These are phyloP conservation scores for Cyberlindnera americana DNA, from an alignment of 805 yeast species.

Conservation along the genomic window DNA sequence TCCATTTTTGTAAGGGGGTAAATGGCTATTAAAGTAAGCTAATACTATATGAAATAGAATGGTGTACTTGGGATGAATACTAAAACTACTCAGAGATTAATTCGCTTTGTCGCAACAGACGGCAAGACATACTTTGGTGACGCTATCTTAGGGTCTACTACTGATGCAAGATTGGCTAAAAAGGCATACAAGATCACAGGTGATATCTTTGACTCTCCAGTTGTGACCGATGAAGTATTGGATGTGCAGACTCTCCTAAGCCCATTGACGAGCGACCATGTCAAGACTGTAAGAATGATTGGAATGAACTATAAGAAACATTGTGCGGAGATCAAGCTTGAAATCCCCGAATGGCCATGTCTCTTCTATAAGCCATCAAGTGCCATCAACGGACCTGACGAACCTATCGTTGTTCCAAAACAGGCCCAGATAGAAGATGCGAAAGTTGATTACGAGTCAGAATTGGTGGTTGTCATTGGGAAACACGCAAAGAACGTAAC, in stretches of 20 bases:
- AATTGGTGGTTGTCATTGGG: slow-evolving; percentile 52
- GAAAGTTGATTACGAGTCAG: slow-evolving; percentile 51
- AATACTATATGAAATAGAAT: too few species aligned
- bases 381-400: slow-evolving; percentile 41
- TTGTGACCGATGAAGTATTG: slow-evolving; percentile 34
- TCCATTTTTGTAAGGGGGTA: too few species aligned
- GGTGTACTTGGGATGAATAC: too few species aligned
- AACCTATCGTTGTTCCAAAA: slow-evolving; percentile 40
- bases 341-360: slow-evolving; percentile 46
- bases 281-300: slow-evolving; percentile 39
- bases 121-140: slow-evolving; percentile 45
- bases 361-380: slow-evolving; percentile 49
- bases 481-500: slow-evolving; percentile 42
- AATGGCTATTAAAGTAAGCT: too few species aligned
- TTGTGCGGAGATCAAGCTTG: slow-evolving; percentile 36
- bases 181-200: slow-evolving; percentile 45
- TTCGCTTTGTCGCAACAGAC: slow-evolving; percentile 45
- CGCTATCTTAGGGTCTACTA: slow-evolving; percentile 35
- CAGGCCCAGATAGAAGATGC: slow-evolving; percentile 32
- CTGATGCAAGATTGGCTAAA: slow-evolving; percentile 37
- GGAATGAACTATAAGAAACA: slow-evolving; percentile 51
- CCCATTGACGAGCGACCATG: slow-evolving; percentile 30
- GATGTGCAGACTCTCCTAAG: slow-evolving; percentile 35
- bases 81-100: slow-evolving; percentile 27
- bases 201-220: slow-evolving; percentile 37